phyloP scores from a whole-genome alignment of 805 yeast species.

The Candida ovalis region DNA sequence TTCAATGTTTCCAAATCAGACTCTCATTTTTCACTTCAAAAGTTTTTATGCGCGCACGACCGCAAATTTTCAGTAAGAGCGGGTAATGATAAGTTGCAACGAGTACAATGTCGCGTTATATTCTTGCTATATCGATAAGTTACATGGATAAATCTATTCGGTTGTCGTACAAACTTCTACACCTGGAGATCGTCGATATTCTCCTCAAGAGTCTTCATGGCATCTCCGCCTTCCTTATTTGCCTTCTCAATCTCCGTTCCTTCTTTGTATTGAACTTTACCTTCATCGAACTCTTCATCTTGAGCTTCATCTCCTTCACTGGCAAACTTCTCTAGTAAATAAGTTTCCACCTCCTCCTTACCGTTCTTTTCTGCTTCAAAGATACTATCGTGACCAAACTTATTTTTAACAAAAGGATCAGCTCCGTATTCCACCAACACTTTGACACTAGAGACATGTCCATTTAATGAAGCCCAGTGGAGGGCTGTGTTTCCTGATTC shows the following conservation, averaged over 20 bases:
- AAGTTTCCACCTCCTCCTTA: slow-evolving; percentile 73
- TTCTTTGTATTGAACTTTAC: slow-evolving; percentile 36
- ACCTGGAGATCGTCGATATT: neutral
- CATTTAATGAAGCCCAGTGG: slow-evolving; percentile 95
- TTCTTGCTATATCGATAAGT: neutral
- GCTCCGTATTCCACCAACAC: slow-evolving; percentile 72
- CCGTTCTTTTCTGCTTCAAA: slow-evolving; percentile 84
- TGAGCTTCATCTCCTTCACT: slow-evolving; percentile 51
- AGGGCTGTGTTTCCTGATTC: slow-evolving; percentile 89
- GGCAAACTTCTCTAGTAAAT: slow-evolving; percentile 68
- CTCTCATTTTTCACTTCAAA: neutral
- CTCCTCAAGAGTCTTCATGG: slow-evolving; percentile 28
- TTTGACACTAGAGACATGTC: slow-evolving; percentile 70
- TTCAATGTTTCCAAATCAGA: neutral
- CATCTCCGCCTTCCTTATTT: slow-evolving; percentile 42
- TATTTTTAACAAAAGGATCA: slow-evolving; percentile 77
- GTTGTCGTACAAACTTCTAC: neutral
- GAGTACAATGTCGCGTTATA: neutral
- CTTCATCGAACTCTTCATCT: slow-evolving; percentile 30
- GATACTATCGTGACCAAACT: slow-evolving; percentile 75
- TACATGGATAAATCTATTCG: neutral
- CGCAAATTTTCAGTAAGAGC: neutral
- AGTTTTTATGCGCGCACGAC: neutral
- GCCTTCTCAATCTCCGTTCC: slow-evolving; percentile 51
- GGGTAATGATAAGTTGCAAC: neutral